Evolutionary conservation across 2,329 filamentous ascomycete genomes (phyloP).

Genomic region (Trichophyton rubrum): DNA sequence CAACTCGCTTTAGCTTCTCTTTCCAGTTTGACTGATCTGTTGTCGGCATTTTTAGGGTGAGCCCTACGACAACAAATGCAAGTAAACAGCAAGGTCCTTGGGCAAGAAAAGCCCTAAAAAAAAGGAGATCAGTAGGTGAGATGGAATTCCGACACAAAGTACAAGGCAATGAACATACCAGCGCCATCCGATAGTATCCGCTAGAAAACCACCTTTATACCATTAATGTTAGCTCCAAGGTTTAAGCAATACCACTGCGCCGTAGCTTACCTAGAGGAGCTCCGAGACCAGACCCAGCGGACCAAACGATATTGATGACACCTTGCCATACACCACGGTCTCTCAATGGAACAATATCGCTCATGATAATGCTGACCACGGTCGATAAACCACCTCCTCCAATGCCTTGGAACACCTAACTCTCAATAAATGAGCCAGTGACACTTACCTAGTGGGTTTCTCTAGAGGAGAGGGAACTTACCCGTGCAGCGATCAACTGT

Average conservation of each 20-base stretch:
- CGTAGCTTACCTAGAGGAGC: constrained; percentile 47
- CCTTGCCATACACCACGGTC: constrained; percentile 65
- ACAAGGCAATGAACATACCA: constrained; percentile 38
- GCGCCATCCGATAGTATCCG: constrained; percentile 62
- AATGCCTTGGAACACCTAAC: constrained; percentile 45
- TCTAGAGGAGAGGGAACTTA: constrained; percentile 21
- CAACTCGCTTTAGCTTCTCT: constrained; percentile 53
- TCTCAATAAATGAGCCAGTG: neutral
- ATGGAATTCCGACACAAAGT: neutral
- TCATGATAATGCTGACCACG: constrained; percentile 56
- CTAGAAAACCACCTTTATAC: constrained; percentile 45
- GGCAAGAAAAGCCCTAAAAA: constrained; percentile 51
- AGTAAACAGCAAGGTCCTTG: constrained; percentile 57
- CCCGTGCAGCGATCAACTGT: constrained; percentile 53
- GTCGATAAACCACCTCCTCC: constrained; percentile 62
- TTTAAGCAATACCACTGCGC: neutral
- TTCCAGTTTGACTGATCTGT: constrained; percentile 50
- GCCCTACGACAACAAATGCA: constrained; percentile 51
- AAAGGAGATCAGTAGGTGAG: constrained; percentile 4
- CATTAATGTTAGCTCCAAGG: neutral
- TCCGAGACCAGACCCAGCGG: constrained; percentile 53
- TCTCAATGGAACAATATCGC: constrained; percentile 56
- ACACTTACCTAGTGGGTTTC: neutral
- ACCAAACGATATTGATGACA: constrained; percentile 59
- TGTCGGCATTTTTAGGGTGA: constrained; percentile 50